Conservation (phyloP, 495 filamentous ascomycete genomes). For the Penicillium daleae region DNA sequence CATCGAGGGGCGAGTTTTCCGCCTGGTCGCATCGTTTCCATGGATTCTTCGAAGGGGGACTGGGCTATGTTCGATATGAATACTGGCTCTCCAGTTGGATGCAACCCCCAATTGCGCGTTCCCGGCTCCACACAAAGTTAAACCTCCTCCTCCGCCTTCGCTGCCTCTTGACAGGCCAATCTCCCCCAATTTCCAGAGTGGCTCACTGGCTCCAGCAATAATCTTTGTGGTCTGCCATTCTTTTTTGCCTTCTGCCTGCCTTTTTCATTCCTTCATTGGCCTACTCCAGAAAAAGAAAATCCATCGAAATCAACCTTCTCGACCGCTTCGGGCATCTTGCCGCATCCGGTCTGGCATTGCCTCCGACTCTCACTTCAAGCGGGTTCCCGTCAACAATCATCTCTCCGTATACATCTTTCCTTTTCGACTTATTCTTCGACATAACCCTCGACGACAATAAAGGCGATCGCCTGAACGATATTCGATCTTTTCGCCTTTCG, state of each 20-base stretch:
- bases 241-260: neutral
- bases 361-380: neutral
- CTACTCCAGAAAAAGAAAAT: neutral
- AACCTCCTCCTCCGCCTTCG: neutral
- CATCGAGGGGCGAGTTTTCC: neutral
- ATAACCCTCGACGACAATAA: neutral
- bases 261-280: no score
- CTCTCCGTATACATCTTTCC: neutral
- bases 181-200: neutral
- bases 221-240: neutral
- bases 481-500: neutral
- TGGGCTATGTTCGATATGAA: neutral
- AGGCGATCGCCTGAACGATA: neutral
- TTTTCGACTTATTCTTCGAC: constrained; percentile 1
- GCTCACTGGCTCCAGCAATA: neutral
- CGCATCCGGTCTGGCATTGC: constrained; percentile 21
- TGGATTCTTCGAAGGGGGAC: neutral
- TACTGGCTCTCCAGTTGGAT: neutral
- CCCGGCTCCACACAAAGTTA: constrained; percentile 6
- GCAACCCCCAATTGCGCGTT: constrained; percentile 11
- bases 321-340: constrained; percentile 20
- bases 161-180: neutral
- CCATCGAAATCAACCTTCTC: neutral
- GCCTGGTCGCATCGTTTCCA: neutral
- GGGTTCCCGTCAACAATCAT: neutral